These are phyloP conservation scores for Zygoascus bituminiphila DNA, from an alignment of 805 yeast species.

Conservation along the genomic window DNA sequence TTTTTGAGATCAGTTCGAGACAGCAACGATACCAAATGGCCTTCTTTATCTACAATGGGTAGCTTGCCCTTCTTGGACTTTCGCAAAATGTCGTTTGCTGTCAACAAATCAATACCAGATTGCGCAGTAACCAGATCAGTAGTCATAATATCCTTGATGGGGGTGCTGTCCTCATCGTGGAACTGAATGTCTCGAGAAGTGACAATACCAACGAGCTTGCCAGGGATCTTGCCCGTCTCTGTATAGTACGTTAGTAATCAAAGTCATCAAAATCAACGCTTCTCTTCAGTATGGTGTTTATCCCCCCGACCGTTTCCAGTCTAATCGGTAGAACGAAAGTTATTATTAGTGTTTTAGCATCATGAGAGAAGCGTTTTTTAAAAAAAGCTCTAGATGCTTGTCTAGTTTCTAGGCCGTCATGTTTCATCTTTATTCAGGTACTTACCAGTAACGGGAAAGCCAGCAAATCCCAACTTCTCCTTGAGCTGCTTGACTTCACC, in stretches of 20 bases:
- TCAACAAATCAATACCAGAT: slow-evolving; percentile 64
- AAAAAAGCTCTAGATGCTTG: too few species aligned
- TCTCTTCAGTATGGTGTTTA: neutral
- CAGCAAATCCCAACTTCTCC: slow-evolving; percentile 77
- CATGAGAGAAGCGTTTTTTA: too few species aligned
- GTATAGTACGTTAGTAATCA: slow-evolving; percentile 18
- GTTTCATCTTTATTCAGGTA: slow-evolving; percentile 30
- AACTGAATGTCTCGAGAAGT: slow-evolving; percentile 97
- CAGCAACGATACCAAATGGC: slow-evolving; percentile 75
- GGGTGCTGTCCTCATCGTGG: slow-evolving; percentile 59
- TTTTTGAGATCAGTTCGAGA: slow-evolving; percentile 96
- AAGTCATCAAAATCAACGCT: slow-evolving; percentile 4
- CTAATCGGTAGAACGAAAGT: slow-evolving; percentile 99
- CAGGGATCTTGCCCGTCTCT: slow-evolving; percentile 82
- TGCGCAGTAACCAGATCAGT: slow-evolving; percentile 68
- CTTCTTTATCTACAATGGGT: slow-evolving; percentile 76
- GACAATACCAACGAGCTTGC: slow-evolving; percentile 88
- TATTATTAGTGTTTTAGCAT: slow-evolving; percentile 36
- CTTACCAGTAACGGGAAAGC: slow-evolving; percentile 99
- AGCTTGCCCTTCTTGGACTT: slow-evolving; percentile 94
- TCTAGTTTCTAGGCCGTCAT: too few species aligned
- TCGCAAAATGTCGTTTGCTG: slow-evolving; percentile 88
- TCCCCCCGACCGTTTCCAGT: slow-evolving; percentile 95
- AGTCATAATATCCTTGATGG: slow-evolving; percentile 81
- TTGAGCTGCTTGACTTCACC: slow-evolving; percentile 71